Evolutionary conservation across 2,329 filamentous ascomycete genomes (phyloP), one percentile per base, ranked within the genome.

Genomic region (Westerdykella aurantiaca): DNA sequence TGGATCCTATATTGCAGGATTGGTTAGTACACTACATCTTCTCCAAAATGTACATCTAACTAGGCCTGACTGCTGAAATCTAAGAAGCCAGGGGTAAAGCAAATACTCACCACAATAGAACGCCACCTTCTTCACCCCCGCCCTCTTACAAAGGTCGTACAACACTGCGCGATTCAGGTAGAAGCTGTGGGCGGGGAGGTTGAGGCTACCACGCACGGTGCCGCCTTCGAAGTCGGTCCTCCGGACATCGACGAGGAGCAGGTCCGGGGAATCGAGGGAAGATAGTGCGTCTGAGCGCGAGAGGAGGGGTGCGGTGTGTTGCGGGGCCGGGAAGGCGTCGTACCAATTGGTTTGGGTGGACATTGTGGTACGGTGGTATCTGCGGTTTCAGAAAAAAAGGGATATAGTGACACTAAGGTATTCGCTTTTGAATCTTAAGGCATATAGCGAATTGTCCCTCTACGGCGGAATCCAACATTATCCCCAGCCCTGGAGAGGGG

Each of bases 151-250:
- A 25, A 74, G 48, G 42, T 71, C 61, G 33, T 71, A 70, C 42
- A 74, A 55, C n/a, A 67, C 66, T 1, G 58, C 69, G 34, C 67
- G 56, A 49, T 73, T 73, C 64, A 67, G 61, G 55, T 68, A 72
- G 57, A 74, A 73, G 34, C 65, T 67, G 39, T 74, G 70, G 0
- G 72, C 72, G n/a, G 72, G 72, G 34, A 74, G 58, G 46, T 74
- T 74, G 25, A 74, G 52, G 50, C 67, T 71, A n/a, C 70, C 70
- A 18, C 63, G 58, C 38, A 74, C 71, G 5, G 62, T 56, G 12
- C 71, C 72, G 31, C 72, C 72, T 42, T 71, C 68, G 48, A 71
- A 74, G 53, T 74, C 72, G n/a, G 64, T 73, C 33, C 71, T 61
- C 17, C 72, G 68, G 25, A 73, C 67, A 49, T 74, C 71, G 11